Base-by-base conservation (phyloP, 305 asterid species). In the Andrographis paniculata region DNA sequence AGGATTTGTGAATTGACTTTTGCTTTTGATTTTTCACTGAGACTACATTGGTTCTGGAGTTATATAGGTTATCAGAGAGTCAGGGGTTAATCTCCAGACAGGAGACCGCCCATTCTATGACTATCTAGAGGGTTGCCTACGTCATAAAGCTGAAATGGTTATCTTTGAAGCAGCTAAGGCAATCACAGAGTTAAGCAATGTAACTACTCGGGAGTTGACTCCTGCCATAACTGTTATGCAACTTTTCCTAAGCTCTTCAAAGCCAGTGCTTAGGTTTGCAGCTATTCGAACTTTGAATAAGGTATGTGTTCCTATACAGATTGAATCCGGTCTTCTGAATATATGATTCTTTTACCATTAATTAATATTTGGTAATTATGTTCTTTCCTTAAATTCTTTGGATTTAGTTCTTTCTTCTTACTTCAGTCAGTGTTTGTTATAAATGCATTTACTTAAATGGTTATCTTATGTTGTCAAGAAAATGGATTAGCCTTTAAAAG, bases 141-240 rank as follows among this genome's bases (percentile, higher is more conserved):
- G 93, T 14, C 95, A 81, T 70, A 84, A 78, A 68, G 80, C 93
- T 53, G 95, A 84, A 65, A 74, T 84, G 91, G 93, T 84, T 52
- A 74, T 78, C 57, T 79, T 84, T 59, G 93, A 84, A 72, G 93
- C 95, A 58, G 95, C 95, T 35, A 69, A 82, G 64, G 91, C 93
- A 66, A 84, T 84, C 55, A 81, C 95, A 35, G 87, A 79, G 66
- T 65, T 84, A 73, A 78, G 48, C 71, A 69, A 72, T 21, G 87
- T 84, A 48, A 76, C 87, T 49, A 65, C 74, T 57, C 74, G 87
- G 41, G 93, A 84, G 71, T 56, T 84, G 59, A 81, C 89, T 63
- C 85, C 95, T 45, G 95, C 95, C 61, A 78, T 81, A 52, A 78
- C 85, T 60, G 91, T 78, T 38, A 63, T 84, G 38, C 95, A 84